Evolutionary conservation across 169 alveolate species (phyloP).

Genomic region (Theileria orientalis): DNA sequence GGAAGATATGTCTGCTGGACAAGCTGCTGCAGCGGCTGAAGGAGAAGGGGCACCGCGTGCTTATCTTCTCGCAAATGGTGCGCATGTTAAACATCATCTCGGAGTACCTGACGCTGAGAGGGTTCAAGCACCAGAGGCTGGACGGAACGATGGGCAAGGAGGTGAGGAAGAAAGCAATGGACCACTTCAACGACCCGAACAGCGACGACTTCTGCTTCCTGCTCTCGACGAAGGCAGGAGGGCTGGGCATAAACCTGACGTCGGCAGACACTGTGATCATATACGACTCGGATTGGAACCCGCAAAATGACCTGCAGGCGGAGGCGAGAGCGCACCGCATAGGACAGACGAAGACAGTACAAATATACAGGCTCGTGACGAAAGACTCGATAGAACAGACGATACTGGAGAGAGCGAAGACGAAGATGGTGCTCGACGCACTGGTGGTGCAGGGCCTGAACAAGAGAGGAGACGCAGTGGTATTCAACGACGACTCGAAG

Average conservation of each 20-base stretch:
- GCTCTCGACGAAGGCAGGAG: conserved; percentile 98
- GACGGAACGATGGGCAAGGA: conserved; percentile 98
- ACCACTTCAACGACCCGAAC: conserved; percentile 91
- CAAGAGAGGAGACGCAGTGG: conserved; percentile 72
- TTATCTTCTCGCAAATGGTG: conserved; percentile 96
- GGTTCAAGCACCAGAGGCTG: conserved; percentile 93
- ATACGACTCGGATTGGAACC: conserved; percentile 98
- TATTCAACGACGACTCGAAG: conserved; percentile 68
- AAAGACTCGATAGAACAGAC: conserved; percentile 96
- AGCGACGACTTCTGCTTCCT: conserved; percentile 93
- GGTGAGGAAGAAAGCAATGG: conserved; percentile 94
- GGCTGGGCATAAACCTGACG: conserved; percentile 92
- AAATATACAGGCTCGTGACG: conserved; percentile 93
- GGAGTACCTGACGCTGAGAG: conserved; percentile 92
- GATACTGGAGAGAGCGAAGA: conserved; percentile 96
- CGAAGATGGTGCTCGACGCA: conserved; percentile 95
- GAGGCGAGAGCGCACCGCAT: conserved; percentile 99
- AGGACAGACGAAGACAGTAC: conserved; percentile 95
- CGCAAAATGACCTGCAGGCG: conserved; percentile 98
- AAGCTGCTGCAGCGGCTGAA: conserved; percentile 87
- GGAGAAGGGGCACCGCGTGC: conserved; percentile 91
- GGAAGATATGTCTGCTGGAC: conserved; percentile 93
- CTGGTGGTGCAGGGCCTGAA: conserved; percentile 91
- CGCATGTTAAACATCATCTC: conserved; percentile 94
- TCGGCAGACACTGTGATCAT: conserved; percentile 94